Evolutionary conservation across 495 filamentous ascomycete species (phyloP), one percentile per base, ranked within the genome.

Genomic region (Talaromyces borbonicus): DNA sequence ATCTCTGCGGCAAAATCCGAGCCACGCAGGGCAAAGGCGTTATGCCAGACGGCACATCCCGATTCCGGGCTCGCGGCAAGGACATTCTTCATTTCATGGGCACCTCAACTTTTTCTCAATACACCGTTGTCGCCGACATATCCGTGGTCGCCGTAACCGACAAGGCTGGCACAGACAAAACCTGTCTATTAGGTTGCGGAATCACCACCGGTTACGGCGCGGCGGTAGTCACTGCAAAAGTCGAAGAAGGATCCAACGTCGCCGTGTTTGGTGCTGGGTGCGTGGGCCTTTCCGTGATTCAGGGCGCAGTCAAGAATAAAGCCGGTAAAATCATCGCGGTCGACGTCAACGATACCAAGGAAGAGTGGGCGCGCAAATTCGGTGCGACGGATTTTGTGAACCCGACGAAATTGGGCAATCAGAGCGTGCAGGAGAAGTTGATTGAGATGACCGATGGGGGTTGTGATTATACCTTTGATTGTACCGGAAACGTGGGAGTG

Each of bases 391-490:
- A 97, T 66, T 98, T 98, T 55, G 85, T 97, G 48, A 97, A 97
- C 72, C 93, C 92, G 15, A 83, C 79, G 40, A 81, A 85, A 65
- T 65, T 95, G 36, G 77, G 77, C 39, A 65, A 69, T 22, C 78
- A 87, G 75, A 87, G 74, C 46, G 83, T 96, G 48, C 85, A 93
- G 63, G 87, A 93, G 56, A 75, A 86, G 68, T 73, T 98, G 47
- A 81, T 96, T 52, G 92, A 97, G 70, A 87, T 97, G 84, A 98
- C 92, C n/a, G 92, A 98, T 61, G 92, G 92, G 49, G 92, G 92
- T 14, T 92, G 89, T 60, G 92, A 98, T 70, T 98, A 97, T 70
- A 98, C 92, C 38, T 98, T 98, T 60, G 92, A 98, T 71, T 98
- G 92, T 72, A 98, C 92, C 4, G 92, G 92, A 15, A 97, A 97